Percentiles rank a stretch among this genome's conserved stretches.
phyloP scores from a whole-genome alignment of 2,329 filamentous ascomycete species.

The Zymoseptoria crescenta region DNA sequence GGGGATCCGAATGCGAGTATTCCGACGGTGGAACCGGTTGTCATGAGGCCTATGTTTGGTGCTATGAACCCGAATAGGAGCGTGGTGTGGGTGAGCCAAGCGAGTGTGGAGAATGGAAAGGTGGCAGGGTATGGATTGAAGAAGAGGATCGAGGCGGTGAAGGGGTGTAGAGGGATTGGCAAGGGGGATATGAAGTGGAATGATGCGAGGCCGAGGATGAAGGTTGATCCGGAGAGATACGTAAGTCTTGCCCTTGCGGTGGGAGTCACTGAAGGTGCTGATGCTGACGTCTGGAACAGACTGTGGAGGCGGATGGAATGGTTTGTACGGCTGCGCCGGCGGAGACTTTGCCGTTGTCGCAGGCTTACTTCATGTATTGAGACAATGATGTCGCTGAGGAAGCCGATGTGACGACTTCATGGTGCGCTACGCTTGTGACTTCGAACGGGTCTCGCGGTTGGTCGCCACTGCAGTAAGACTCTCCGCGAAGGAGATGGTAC shows the following conservation, averaged over 20 bases:
- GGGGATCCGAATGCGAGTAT: conserved; percentile 55
- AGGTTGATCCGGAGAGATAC: conserved; percentile 86
- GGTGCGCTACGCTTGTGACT: background rate
- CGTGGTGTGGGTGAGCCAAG: conserved; percentile 75
- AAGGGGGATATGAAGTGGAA: conserved; percentile 93
- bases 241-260: conserved; percentile 31
- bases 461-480: too few relatives aligned
- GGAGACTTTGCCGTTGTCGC: conserved; percentile 62
- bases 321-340: conserved; percentile 68
- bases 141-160: conserved; percentile 75
- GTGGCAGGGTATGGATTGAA: conserved; percentile 65
- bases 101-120: conserved; percentile 58
- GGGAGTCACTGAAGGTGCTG: background rate
- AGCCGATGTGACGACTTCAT: background rate
- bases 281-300: conserved; percentile 30
- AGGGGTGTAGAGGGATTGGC: conserved; percentile 62
- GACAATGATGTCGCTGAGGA: background rate
- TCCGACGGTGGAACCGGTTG: conserved; percentile 76
- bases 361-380: conserved; percentile 62
- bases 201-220: conserved; percentile 74
- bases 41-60: conserved; percentile 81
- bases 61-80: conserved; percentile 53
- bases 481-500: too few relatives aligned
- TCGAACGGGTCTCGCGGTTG: too few relatives aligned
- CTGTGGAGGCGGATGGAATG: conserved; percentile 74